Evolutionary conservation across 345 rosid species (phyloP).

Genomic region (Eucalyptus polyanthemos): DNA sequence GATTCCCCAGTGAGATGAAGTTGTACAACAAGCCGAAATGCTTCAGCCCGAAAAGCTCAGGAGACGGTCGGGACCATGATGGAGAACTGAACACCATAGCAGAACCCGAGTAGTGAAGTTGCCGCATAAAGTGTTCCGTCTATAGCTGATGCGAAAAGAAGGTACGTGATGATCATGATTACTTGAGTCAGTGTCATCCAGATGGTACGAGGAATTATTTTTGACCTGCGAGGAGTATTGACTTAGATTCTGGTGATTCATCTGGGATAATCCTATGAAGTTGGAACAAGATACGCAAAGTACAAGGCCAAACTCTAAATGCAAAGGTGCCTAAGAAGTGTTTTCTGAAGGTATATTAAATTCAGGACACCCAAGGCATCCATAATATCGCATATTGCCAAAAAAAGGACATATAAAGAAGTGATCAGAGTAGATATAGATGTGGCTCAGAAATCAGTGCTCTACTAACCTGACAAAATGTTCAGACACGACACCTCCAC

Average conservation of each 20-base stretch:
- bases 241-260: not conserved
- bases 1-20: conserved; percentile 54
- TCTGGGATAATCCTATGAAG: not conserved
- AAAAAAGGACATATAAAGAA: not conserved
- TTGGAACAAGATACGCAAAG: not conserved
- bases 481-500: conserved; percentile 50
- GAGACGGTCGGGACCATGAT: conserved; percentile 60
- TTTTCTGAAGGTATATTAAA: not conserved
- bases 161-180: conserved; percentile 38
- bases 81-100: conserved; percentile 55
- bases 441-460: not conserved
- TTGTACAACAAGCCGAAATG: conserved; percentile 46
- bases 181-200: conserved; percentile 49
- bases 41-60: conserved; percentile 53
- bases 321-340: not conserved
- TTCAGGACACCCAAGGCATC: not conserved
- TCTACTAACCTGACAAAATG: conserved; percentile 48
- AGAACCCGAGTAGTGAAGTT: conserved; percentile 48
- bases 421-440: not conserved
- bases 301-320: not conserved
- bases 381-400: not conserved
- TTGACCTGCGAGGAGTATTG: conserved; percentile 22
- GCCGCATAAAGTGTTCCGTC: conserved; percentile 37
- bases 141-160: conserved; percentile 45
- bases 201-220: conserved; percentile 37